phyloP scores from a whole-genome alignment of 352 stramenopile genomes.

The Lagenidium sp. region DNA sequence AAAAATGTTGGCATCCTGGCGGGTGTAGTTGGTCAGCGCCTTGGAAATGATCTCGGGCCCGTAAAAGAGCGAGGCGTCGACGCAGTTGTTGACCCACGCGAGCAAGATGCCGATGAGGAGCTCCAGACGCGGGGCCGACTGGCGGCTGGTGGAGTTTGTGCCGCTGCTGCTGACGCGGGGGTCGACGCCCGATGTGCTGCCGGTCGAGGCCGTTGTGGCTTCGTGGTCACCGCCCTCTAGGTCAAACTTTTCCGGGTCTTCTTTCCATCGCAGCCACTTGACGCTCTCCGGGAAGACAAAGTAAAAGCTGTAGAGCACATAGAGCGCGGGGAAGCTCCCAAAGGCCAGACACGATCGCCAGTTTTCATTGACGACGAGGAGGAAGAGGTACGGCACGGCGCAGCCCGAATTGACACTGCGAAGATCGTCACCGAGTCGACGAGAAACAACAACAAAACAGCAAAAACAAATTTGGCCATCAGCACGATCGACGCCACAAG shows the following conservation, averaged over 20 bases:
- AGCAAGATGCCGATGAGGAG: constrained; percentile 69
- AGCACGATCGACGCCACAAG: too few relatives aligned
- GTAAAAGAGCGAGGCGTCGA: constrained; percentile 85
- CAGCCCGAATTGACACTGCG: constrained; percentile 68
- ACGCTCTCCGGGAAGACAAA: constrained; percentile 71
- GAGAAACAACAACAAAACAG: constrained; percentile 1
- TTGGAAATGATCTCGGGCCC: constrained; percentile 76
- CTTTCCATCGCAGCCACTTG: constrained; percentile 67
- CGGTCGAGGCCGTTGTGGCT: background rate
- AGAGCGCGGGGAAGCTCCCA: constrained; percentile 59
- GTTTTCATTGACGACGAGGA: constrained; percentile 66
- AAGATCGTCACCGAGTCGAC: too few relatives aligned
- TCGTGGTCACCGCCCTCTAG: constrained; percentile 20
- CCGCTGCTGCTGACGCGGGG: background rate
- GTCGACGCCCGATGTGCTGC: background rate
- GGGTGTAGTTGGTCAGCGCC: constrained; percentile 43
- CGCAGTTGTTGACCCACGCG: constrained; percentile 84
- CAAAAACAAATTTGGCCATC: too few relatives aligned
- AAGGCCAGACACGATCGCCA: constrained; percentile 71
- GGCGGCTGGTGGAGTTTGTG: background rate
- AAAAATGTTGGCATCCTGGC: constrained; percentile 66
- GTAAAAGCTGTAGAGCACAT: constrained; percentile 70
- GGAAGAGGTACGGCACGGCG: constrained; percentile 72
- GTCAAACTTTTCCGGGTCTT: constrained; percentile 38
- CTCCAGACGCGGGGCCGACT: constrained; percentile 35